A percentile compares a stretch with the other conserved stretches of the same genome.
Evolutionary conservation across 768 basidiomycete species (phyloP).

Genomic region (Tulasnella sp.): DNA sequence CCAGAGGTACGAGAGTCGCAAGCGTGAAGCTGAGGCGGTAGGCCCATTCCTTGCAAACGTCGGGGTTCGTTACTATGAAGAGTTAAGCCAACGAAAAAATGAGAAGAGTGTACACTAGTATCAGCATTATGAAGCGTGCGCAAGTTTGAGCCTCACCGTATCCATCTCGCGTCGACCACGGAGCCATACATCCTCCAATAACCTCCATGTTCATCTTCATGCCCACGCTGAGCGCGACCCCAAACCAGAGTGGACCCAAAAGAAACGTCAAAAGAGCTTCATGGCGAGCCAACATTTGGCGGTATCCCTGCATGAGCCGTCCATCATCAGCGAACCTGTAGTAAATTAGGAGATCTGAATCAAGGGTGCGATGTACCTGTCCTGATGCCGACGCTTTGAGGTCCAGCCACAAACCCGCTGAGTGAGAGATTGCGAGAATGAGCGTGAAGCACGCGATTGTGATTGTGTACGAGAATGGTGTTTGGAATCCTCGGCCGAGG

Average conservation of each 20-base stretch:
- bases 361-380: background rate
- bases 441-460: background rate
- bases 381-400: background rate
- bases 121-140: background rate
- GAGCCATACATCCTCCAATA: background rate
- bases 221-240: background rate
- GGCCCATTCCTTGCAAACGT: background rate
- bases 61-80: background rate
- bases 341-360: background rate
- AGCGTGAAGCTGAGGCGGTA: background rate
- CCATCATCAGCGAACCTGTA: background rate
- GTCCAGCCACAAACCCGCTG: background rate
- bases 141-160: background rate
- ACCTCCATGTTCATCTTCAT: background rate
- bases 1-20: too few relatives aligned
- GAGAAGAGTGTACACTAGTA: background rate
- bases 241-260: background rate
- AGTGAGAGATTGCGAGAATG: background rate
- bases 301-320: background rate
- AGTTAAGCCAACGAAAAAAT: background rate
- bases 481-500: background rate
- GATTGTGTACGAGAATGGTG: background rate
- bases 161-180: background rate
- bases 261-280: background rate
- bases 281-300: background rate